These are phyloP conservation scores for Geotrichum reessii DNA, from an alignment of 1,139 yeast genomes.

Conservation along the genomic window DNA sequence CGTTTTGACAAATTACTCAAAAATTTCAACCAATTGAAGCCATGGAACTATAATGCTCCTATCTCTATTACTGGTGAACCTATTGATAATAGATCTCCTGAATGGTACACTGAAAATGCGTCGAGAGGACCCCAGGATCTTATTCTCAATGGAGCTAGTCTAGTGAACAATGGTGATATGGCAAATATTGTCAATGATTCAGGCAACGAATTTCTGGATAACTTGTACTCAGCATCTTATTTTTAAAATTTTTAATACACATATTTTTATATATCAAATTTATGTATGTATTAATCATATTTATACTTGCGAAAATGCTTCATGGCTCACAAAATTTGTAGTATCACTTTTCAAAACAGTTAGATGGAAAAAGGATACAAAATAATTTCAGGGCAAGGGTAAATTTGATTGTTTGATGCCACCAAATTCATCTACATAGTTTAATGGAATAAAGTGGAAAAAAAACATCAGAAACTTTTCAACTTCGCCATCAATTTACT, in stretches of 20 bases:
- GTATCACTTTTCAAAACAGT: background rate
- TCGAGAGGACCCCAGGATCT: background rate
- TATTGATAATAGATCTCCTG: background rate
- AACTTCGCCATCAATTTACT: background rate
- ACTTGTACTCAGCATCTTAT: background rate
- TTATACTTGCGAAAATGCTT: background rate
- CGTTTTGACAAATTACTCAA: slow-evolving; percentile 1
- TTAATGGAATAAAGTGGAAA: background rate
- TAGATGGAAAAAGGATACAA: background rate
- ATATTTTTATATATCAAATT: background rate
- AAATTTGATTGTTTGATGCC: background rate
- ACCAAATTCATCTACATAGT: background rate
- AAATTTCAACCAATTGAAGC: background rate
- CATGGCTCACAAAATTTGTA: background rate
- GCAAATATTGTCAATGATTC: background rate
- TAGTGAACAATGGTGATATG: background rate
- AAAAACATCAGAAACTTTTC: background rate
- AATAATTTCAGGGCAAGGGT: background rate
- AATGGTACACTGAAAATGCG: background rate
- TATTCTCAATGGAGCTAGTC: background rate
- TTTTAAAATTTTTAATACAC: background rate
- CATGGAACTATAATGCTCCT: background rate
- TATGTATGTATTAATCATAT: background rate
- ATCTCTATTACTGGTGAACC: background rate
- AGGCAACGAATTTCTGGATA: background rate